Evolutionary conservation across 768 basidiomycete genomes (phyloP), one percentile per base, ranked within the genome.

Genomic region (Mycena galericulata): DNA sequence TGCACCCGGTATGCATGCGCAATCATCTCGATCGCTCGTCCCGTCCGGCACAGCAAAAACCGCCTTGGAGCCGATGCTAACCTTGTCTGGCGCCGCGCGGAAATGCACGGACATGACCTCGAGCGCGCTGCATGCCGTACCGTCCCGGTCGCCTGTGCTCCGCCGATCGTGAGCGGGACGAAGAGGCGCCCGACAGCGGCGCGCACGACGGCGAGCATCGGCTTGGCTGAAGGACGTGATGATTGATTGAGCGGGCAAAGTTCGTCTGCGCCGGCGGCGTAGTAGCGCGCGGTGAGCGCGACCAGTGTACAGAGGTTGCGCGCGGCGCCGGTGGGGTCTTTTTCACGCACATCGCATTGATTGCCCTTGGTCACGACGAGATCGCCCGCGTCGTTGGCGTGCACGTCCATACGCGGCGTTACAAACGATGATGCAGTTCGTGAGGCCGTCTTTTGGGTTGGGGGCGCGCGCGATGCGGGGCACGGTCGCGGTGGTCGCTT

Each of bases 151-250:
- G 74, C 93, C 83, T n/a, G 92, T 92, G 79, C 98, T 22, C 98
- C 98, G 27, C 98, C 98, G 72, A 99, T 96, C 18, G 98, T 99
- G 40, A 99, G 87, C n/a, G 98, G 98, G 1, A 99, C 96, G 74
- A 97, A 99, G 49, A 99, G 89, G 58, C 89, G 88, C 78, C 95
- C 89, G 1, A 97, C 96, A 0, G 97, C 93, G 0, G 90, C 90
- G 62, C 92, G 91, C 45, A 99, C 95, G 74, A 99, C 94, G 36
- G 95, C 94, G 61, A 99, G 88, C 98, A 99, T 99, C 0, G 98
- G 98, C 81, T 99, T 94, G 92, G 68, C 98, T 94, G 89, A 99
- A 99, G 69, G 97, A 98, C 18, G 98, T 99, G 85, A 99, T 99
- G 82, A n/a, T n/a, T n/a, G n/a, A n/a, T 99, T 99, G 77, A 99